Evolutionary conservation across 306 rosid species (phyloP).

Genomic region (Medicago lupulina): DNA sequence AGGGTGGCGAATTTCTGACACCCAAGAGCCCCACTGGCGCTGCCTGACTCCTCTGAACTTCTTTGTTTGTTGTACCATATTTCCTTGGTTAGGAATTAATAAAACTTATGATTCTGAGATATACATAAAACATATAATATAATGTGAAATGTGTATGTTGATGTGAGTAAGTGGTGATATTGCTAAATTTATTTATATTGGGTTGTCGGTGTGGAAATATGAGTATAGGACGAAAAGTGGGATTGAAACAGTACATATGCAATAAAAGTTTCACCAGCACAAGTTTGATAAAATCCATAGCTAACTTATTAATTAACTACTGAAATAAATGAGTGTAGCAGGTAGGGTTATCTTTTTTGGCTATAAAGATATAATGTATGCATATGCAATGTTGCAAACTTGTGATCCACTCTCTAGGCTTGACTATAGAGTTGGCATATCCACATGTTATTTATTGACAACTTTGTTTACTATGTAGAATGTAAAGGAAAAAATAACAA

Average conservation of each 20-base stretch:
- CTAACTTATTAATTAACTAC: slow-evolving; percentile 58
- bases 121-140: neutral
- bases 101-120: neutral
- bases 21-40: slow-evolving; percentile 99
- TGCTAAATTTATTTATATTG: slow-evolving; percentile 43
- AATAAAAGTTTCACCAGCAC: slow-evolving; percentile 87
- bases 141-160: neutral
- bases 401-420: slow-evolving; percentile 5
- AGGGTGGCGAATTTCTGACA: slow-evolving; percentile 99
- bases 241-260: slow-evolving; percentile 47
- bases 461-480: neutral
- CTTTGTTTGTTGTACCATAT: slow-evolving; percentile 81
- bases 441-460: neutral
- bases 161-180: neutral
- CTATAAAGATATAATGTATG: neutral
- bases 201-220: slow-evolving; percentile 70
- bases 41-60: slow-evolving; percentile 99
- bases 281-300: slow-evolving; percentile 50
- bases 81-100: slow-evolving; percentile 36
- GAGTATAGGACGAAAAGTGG: slow-evolving; percentile 53
- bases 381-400: neutral
- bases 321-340: slow-evolving; percentile 52
- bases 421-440: neutral
- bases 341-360: slow-evolving; percentile 31
- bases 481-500: neutral